phyloP scores from a whole-genome alignment of 495 filamentous ascomycete genomes.

The Astrocystis sublimbata region DNA sequence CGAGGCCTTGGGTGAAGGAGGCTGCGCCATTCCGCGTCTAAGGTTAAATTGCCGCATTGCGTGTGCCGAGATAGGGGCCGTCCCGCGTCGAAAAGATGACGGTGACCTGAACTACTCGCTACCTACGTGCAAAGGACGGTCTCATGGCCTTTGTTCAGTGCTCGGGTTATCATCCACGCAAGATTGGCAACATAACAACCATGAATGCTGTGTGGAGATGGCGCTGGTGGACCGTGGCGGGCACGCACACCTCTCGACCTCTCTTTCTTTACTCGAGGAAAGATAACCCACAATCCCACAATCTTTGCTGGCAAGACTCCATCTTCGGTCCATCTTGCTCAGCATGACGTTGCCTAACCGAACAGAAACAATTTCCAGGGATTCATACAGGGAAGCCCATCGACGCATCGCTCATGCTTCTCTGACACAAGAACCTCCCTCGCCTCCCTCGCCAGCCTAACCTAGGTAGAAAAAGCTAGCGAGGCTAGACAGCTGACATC shows the following conservation, averaged over 20 bases:
- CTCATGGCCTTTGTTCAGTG: not conserved
- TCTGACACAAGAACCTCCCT: not conserved
- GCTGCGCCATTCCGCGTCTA: not conserved
- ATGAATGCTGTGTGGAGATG: not conserved
- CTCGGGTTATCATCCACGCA: too few relatives aligned
- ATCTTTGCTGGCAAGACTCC: not conserved
- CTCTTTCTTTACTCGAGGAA: not conserved
- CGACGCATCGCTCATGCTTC: constrained; percentile 13
- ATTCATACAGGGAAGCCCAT: not conserved
- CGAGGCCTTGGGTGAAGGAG: constrained; percentile 11
- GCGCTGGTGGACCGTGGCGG: not conserved
- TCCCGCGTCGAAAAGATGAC: constrained; percentile 7
- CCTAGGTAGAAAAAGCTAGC: not conserved
- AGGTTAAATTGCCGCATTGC: not conserved
- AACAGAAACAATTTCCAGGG: not conserved
- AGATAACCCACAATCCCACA: not conserved
- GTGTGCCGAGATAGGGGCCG: constrained; percentile 14
- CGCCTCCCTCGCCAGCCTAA: too few relatives aligned
- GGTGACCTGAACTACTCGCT: too few relatives aligned
- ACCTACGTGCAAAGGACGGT: too few relatives aligned
- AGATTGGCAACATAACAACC: too few relatives aligned
- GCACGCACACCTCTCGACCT: not conserved
- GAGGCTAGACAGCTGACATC: not conserved
- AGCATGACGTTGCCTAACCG: not conserved
- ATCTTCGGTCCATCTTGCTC: too few relatives aligned